Base-by-base conservation (phyloP, 192 early-diverging fungal genomes). In the Dissophora ornata region DNA sequence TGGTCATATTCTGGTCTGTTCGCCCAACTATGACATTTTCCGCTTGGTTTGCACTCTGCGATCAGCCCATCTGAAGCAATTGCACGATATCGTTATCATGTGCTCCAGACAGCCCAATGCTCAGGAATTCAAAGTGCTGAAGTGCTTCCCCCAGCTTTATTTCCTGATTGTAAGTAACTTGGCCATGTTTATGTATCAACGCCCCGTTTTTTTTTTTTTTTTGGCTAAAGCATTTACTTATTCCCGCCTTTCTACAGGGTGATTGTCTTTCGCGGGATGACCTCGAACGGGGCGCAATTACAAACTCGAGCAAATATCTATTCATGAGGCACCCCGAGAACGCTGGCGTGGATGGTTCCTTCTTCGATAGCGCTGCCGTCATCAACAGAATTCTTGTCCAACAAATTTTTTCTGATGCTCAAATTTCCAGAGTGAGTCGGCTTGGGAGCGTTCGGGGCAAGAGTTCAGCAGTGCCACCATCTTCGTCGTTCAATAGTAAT, bases 21-120 rank as follows among this genome's bases (percentile, higher is more conserved):
- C 73, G 19, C 73, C 73, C 28, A 77, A 77, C 46, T 77, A 62
- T 26, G 73, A 77, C 16, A 67, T 77, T 22, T 77, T 77, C 53
- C 63, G 73, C 12, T 53, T 77, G 9, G 46, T 77, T 16, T 77
- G 73, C 40, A 77, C 73, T 1, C 30, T 77, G 1, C 49, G 73
- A 36, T 77, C 73, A 4, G 62, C 64, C 0, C 73, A 77, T 45
- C 47, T 77, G 51, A 77, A 57, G 33, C 79, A 86, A 11, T 36
- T 86, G 19, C 84, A 79, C 34, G 84, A 86, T 56, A 71, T 86
- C 52, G 81, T 86, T 24, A 40, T 86, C 24, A 61, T 86, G 16
- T 77, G 80, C 44, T 28, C 65, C 12, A 51, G 65, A 6, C 63
- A 69, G 21, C 82, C 82, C 12, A 75, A 51, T 9, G 15, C 38